Conservation (phyloP, 1,284 basidiomycete genomes). For the Trichosporon coremiiforme region DNA sequence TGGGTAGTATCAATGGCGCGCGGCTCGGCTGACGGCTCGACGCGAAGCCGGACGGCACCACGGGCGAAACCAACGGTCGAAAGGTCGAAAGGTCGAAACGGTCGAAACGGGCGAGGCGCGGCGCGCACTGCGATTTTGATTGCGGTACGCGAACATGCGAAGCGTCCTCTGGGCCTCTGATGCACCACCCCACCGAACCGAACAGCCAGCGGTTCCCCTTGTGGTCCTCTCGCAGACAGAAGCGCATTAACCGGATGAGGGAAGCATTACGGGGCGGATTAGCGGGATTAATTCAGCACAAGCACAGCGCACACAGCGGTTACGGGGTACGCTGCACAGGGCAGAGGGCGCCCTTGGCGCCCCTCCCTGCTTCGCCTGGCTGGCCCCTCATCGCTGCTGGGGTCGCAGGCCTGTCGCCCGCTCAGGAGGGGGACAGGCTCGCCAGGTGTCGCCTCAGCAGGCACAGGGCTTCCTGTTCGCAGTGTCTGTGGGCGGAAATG, state of each 20-base stretch:
- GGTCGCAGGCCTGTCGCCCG: slow-evolving; percentile 1
- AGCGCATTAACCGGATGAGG: slow-evolving; percentile 2
- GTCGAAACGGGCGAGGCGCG: too few species aligned
- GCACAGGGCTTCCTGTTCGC: background rate
- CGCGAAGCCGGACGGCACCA: too few species aligned
- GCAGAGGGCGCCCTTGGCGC: background rate
- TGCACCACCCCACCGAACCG: background rate
- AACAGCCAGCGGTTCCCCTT: too few species aligned
- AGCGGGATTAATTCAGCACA: background rate
- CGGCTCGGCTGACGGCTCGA: background rate
- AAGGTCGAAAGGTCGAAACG: too few species aligned
- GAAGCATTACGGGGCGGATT: background rate
- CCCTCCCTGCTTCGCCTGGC: too few species aligned
- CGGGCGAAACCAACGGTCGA: too few species aligned
- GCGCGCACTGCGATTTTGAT: too few species aligned
- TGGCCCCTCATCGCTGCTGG: background rate
- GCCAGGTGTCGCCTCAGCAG: background rate
- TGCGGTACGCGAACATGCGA: too few species aligned
- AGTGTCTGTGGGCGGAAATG: background rate
- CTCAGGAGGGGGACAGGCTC: background rate
- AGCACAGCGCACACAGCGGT: too few species aligned
- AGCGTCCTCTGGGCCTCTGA: too few species aligned
- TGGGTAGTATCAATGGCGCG: background rate
- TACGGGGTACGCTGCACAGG: background rate
- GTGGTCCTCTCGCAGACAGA: too few species aligned